Base-by-base conservation (phyloP, 495 filamentous ascomycete species). In the Tuber aestivum region DNA sequence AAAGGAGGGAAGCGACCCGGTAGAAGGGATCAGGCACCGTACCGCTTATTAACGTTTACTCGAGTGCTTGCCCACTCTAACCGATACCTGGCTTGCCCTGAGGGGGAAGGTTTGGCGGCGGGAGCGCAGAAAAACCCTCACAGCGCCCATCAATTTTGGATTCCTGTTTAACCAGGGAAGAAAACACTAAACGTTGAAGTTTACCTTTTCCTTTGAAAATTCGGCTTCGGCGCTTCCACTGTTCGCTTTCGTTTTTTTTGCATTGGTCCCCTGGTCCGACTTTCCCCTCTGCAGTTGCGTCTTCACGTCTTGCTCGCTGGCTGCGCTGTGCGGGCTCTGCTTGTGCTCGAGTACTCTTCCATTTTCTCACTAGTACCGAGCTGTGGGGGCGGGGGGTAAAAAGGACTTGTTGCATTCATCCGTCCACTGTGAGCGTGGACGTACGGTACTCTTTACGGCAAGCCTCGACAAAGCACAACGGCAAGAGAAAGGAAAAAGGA, bases 101-200 rank as follows among this genome's bases (percentile, higher is more conserved):
- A 16, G 56, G 50, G 18, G 56, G 27, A 27, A 65, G 56, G 27
- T 65, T 35, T 35, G 56, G 27, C 27, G 35, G 27, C 56, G 32
- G 56, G 35, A 65, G 16, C 56, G 56, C 56, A 61, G 56, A 61
- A 61, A 61, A 61, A 32, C n/a, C n/a, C 56, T 61, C 56, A 61
- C 56, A 35, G 20, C 56, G 32, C n/a, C 9, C 27, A 35, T 65
- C 56, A 65, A 65, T 65, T 14, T 14, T 65, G 32, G 18, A 65
- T 32, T 65, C 9, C 14, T 27, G 56, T 65, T 35, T 65, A 18
- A 14, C 56, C 14, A 20, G 56, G 4, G 16, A 32, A 65, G 35
- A 65, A 65, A 16, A 65, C 12, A 65, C 56, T 65, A 16, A 65
- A 27, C 56, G 6, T 27, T 16, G 14, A 32, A 65, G 12, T 35